Evolutionary conservation across 352 stramenopile species (phyloP).

Genomic region (Globisporangium abappressorium): DNA sequence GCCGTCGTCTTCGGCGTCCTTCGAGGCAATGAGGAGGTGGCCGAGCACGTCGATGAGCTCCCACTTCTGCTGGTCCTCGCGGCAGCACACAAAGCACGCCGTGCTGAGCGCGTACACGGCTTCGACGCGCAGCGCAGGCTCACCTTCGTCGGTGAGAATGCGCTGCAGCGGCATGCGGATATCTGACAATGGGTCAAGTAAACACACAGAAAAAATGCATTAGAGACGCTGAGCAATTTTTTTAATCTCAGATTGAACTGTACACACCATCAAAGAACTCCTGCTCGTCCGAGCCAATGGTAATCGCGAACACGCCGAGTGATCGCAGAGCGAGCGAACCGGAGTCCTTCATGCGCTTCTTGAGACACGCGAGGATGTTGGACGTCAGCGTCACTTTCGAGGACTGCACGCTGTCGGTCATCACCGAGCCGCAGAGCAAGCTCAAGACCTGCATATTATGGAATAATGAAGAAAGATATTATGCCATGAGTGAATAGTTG

Average conservation of each 20-base stretch:
- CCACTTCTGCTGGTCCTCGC: conserved; percentile 62
- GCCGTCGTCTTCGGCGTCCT: conserved; percentile 47
- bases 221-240: background rate
- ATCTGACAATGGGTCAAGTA: conserved; percentile 11
- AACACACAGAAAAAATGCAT: background rate
- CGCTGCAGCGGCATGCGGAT: conserved; percentile 40
- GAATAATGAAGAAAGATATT: too few relatives aligned
- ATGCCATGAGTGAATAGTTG: too few relatives aligned
- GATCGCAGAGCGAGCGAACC: conserved; percentile 40
- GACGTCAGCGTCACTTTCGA: conserved; percentile 40
- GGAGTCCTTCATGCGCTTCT: conserved; percentile 58
- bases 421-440: conserved; percentile 36
- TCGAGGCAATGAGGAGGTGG: conserved; percentile 34
- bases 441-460: conserved; percentile 39
- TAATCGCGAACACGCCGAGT: conserved; percentile 52
- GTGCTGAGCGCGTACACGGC: conserved; percentile 58
- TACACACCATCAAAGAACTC: conserved; percentile 37
- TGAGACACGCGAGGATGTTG: conserved; percentile 45
- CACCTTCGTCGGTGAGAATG: conserved; percentile 38
- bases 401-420: conserved; percentile 37
- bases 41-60: conserved; percentile 53
- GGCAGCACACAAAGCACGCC: conserved; percentile 52
- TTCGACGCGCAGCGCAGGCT: conserved; percentile 44
- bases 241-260: background rate
- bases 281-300: conserved; percentile 50